A percentile compares a stretch with the other conserved stretches of the same genome.
phyloP scores from a whole-genome alignment of 139 green algal genomes.

The Tetraselmis chui region DNA sequence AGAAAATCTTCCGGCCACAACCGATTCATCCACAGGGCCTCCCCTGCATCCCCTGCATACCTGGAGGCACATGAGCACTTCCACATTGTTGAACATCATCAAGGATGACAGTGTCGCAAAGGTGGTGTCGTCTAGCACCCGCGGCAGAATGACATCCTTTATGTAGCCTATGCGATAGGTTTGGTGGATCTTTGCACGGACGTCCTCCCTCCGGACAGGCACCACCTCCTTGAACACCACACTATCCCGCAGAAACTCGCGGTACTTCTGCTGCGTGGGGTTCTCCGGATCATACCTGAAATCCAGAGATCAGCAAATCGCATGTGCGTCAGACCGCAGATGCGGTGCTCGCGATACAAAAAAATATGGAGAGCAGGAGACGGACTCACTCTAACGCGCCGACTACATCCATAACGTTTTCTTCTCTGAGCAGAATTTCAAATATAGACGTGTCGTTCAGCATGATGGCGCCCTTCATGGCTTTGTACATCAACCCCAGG shows the following conservation, averaged over 20 bases:
- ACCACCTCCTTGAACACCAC: conserved; percentile 86
- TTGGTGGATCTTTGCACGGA: conserved; percentile 91
- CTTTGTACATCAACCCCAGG: conserved; percentile 60
- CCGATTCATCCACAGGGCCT: too few relatives aligned
- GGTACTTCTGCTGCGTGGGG: conserved; percentile 59
- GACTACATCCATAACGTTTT: conserved; percentile 83
- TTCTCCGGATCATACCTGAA: conserved; percentile 23
- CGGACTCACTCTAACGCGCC: conserved; percentile 92
- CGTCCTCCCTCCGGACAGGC: conserved; percentile 52
- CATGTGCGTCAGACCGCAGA: neutral
- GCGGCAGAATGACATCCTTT: conserved; percentile 90
- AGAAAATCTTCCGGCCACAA: too few relatives aligned
- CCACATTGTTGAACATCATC: conserved; percentile 94
- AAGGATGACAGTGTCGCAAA: conserved; percentile 84
- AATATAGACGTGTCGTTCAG: conserved; percentile 86
- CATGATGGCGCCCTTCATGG: conserved; percentile 77
- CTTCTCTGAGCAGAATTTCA: conserved; percentile 80
- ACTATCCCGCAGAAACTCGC: conserved; percentile 53
- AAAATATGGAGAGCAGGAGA: conserved; percentile 29
- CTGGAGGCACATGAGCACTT: conserved; percentile 62
- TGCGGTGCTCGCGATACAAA: too few relatives aligned
- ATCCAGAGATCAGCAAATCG: conserved; percentile 5
- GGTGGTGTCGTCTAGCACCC: conserved; percentile 86
- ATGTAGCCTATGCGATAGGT: conserved; percentile 89
- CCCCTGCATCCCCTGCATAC: too few relatives aligned